Base-by-base conservation (phyloP, 306 rosid genomes). In the Hippophae gyantsensis region DNA sequence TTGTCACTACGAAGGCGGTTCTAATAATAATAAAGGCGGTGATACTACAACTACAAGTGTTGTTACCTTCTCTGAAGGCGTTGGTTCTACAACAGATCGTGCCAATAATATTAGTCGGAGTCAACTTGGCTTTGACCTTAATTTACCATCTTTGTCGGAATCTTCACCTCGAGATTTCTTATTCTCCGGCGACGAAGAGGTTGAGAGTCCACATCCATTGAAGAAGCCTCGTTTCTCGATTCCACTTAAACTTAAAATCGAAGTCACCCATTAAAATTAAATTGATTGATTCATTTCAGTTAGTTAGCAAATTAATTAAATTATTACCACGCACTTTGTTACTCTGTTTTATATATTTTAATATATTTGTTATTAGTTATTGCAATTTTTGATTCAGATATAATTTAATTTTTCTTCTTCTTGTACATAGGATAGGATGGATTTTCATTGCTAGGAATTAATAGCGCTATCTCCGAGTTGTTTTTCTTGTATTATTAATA, bases 1-100 rank as follows among this genome's bases (percentile, higher is more conserved):
- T 42, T 82, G 99, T 63, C 99, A 93, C 90, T 93, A 93, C 72
- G 97, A 86, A 40, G 98, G 97, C 42, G 80, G 86, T 26, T 69
- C 52, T 2, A 55, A 44, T 8, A 18, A 18, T 18, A 18, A 18
- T 0, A 18, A 18, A 18, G 23, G 23, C 1, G 23, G 23, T 18
- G 48, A 44, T 6, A 63, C 61, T 48, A 51, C 26, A 55, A 67
- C 71, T 11, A 80, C 63, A 62, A 80, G 90, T 72, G 64, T 64
- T 13, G 69, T 82, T 32, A 83, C 96, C 0, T 79, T 93, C 43
- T 92, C 99, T 0, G 95, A 85, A 68, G 98, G 96, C 3, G 86
- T 78, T 2, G 95, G 96, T 9, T 92, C 99, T 9, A 82, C 98
- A 7, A 74, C 94, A 18, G 23, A 18, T 3, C 92, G 79, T 67